Evolutionary conservation across 1,284 basidiomycete genomes (phyloP), one percentile per base, ranked within the genome.

Genomic region (Ceratobasidium sp.): DNA sequence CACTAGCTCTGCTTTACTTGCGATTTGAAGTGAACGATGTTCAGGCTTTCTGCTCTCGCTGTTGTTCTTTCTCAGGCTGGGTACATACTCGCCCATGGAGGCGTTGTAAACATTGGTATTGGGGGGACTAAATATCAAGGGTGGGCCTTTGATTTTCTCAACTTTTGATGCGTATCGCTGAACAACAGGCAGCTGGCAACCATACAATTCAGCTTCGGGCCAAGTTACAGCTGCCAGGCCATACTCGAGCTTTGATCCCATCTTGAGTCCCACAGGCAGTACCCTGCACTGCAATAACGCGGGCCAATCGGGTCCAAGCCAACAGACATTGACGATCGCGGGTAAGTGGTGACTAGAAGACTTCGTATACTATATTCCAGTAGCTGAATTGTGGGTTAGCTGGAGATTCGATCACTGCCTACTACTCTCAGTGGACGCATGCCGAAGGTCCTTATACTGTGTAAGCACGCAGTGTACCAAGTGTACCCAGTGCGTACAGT

Each of bases 341-440:
- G 72, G 71, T 59, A 50, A 38, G 41, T 57, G 2, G 8, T 8
- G 43, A 23, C 1, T 35, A 13, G 0, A 9, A 4, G 13, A 1
- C n/a, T 6, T 43, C 23, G 13, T 13, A 21, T 3, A 11, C 71
- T 18, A 28, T 28, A 35, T 54, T 54, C 2, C 18, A 2, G 9
- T 8, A 5, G 14, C 9, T 49, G 14, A 55, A 9, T 32, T 44
- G 16, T 21, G 18, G 38, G 32, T 35, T 35, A 61, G 67, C 74
- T 11, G 74, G 74, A 13, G 28, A 64, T 11, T 47, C 63, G 6
- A 62, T 75, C 41, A 66, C 63, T 16, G 46, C 72, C 13, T 55
- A 58, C 41, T 75, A 71, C 26, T 32, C 72, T 30, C 74, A 75
- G 30, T 75, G 74, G 74, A 75, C 74, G 18, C 74, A 75, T 38